Percentiles rank a stretch among this genome's conserved stretches.
phyloP scores from a whole-genome alignment of 2,329 filamentous ascomycete genomes.

The Ascochyta lentis region DNA sequence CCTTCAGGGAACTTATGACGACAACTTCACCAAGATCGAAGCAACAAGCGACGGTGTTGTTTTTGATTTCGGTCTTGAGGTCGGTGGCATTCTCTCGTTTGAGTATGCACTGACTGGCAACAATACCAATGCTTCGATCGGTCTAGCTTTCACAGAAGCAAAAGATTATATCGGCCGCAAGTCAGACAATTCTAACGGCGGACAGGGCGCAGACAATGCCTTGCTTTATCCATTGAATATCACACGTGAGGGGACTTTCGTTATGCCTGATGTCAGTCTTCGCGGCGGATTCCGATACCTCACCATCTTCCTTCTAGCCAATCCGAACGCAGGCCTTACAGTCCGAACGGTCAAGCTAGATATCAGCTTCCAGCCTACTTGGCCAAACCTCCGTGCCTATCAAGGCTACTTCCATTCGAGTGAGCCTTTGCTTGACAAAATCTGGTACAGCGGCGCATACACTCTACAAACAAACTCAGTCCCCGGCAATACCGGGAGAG shows the following conservation, averaged over 20 bases:
- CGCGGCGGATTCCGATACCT: conserved; percentile 63
- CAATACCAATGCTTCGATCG: conserved; percentile 43
- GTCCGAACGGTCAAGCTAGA: conserved; percentile 53
- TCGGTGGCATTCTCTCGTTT: conserved; percentile 63
- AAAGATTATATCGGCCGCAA: conserved; percentile 53
- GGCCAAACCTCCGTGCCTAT: conserved; percentile 53
- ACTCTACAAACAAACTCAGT: conserved; percentile 49
- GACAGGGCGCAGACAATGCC: conserved; percentile 52
- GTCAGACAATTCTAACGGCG: conserved; percentile 53
- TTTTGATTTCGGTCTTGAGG: conserved; percentile 66
- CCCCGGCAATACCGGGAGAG: conserved; percentile 40
- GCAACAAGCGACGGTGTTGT: conserved; percentile 36
- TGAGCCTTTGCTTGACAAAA: conserved; percentile 59
- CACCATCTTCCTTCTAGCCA: conserved; percentile 54
- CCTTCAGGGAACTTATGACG: background rate
- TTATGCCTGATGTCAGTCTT: conserved; percentile 54
- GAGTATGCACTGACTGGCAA: conserved; percentile 52
- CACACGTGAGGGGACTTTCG: conserved; percentile 47
- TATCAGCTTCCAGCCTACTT: conserved; percentile 58
- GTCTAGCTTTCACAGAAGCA: conserved; percentile 52
- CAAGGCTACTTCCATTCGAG: conserved; percentile 45
- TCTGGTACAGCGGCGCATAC: conserved; percentile 63
- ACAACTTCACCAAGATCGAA: background rate
- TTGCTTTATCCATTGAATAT: conserved; percentile 53
- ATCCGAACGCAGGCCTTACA: conserved; percentile 43